Percentiles rank a stretch among this genome's conserved stretches.
Evolutionary conservation across 768 basidiomycete species (phyloP).

Genomic region (Macrolepiota albuminosa): DNA sequence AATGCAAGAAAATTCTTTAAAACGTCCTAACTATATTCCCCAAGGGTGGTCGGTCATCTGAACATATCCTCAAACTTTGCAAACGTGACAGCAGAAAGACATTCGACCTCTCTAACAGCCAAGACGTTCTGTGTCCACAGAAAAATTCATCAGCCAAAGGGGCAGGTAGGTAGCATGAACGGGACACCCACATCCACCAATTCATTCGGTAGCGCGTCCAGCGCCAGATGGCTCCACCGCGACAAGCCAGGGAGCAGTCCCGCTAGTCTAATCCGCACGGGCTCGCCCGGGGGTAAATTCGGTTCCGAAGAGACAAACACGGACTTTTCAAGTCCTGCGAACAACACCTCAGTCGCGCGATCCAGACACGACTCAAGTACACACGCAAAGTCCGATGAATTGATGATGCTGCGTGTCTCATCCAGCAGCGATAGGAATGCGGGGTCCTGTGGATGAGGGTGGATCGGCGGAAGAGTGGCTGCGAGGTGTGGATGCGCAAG

Average conservation of each 20-base stretch:
- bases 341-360: slow-evolving; percentile 57
- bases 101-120: slow-evolving; percentile 57
- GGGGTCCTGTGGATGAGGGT: slow-evolving; percentile 30
- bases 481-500: slow-evolving; percentile 10
- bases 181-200: slow-evolving; percentile 67
- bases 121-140: slow-evolving; percentile 45
- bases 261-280: slow-evolving; percentile 63
- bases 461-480: slow-evolving; percentile 13
- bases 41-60: slow-evolving; percentile 12
- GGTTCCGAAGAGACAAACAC: slow-evolving; percentile 42
- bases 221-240: slow-evolving; percentile 67
- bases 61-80: slow-evolving; percentile 53
- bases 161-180: not conserved
- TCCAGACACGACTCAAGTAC: slow-evolving; percentile 76
- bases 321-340: slow-evolving; percentile 57
- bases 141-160: not conserved
- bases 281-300: slow-evolving; percentile 23
- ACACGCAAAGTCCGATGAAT: slow-evolving; percentile 62
- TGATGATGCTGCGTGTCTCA: slow-evolving; percentile 61
- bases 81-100: slow-evolving; percentile 71
- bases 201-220: slow-evolving; percentile 72
- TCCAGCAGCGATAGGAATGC: slow-evolving; percentile 60
- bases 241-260: slow-evolving; percentile 77
- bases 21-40: not conserved
- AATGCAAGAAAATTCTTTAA: too few relatives aligned